Conservation (phyloP, 1,284 basidiomycete genomes). For the Cryptococcus depauperatus region DNA sequence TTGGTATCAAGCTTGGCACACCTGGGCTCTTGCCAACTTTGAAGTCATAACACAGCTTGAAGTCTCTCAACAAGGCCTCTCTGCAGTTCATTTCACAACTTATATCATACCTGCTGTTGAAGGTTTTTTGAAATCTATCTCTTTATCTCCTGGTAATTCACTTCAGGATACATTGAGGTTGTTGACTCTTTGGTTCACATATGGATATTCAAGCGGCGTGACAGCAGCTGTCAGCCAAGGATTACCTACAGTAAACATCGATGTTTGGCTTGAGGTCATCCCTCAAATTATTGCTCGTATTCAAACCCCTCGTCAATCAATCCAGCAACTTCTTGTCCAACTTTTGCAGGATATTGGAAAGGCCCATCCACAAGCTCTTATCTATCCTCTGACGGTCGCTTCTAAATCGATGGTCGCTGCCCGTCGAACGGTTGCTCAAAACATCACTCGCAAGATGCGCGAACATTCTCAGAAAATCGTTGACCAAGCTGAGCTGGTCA, state of each 20-base stretch:
- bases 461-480: conserved; percentile 87
- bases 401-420: conserved; percentile 85
- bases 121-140: conserved; percentile 95
- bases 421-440: conserved; percentile 73
- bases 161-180: conserved; percentile 91
- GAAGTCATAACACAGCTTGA: conserved; percentile 85
- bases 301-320: conserved; percentile 82
- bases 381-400: conserved; percentile 96
- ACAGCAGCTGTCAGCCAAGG: conserved; percentile 82
- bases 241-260: conserved; percentile 83
- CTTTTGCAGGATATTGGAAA: conserved; percentile 89
- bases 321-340: conserved; percentile 82
- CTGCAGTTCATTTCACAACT: conserved; percentile 62
- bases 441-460: conserved; percentile 88
- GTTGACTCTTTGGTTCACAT: conserved; percentile 98
- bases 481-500: conserved; percentile 84
- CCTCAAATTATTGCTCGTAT: conserved; percentile 99
- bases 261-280: conserved; percentile 98
- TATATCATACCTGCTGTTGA: conserved; percentile 94
- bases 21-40: conserved; percentile 95
- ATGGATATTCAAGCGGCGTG: conserved; percentile 84
- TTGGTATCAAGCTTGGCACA: conserved; percentile 99
- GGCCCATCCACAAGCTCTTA: conserved; percentile 93
- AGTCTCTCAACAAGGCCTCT: conserved; percentile 61
- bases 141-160: conserved; percentile 79